Evolutionary conservation across 768 basidiomycete genomes (phyloP), one percentile per base, ranked within the genome.

Genomic region (Kwoniella sp.): DNA sequence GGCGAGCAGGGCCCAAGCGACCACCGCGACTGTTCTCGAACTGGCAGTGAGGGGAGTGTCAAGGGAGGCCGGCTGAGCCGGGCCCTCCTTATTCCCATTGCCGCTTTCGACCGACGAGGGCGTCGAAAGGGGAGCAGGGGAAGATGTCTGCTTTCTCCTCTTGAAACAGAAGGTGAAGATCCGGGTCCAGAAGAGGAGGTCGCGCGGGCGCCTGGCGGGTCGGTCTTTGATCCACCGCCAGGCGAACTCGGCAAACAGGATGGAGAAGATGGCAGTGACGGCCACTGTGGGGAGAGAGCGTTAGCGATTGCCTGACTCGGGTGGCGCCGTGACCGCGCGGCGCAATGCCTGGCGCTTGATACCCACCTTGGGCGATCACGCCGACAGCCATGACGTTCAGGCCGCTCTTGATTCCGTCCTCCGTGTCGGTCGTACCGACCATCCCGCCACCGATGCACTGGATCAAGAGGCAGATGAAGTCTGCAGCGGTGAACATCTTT

Each of bases 361-460:
- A 67, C 77, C 41, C 29, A 78, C 79, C 63, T 45, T 86, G 84
- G 60, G 84, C 78, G 12, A 76, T 75, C 53, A 86, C 84, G 37
- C 84, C 85, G 1, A 49, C 67, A 20, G 63, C 76, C 82, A 84
- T 84, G 63, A 83, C 76, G 43, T 79, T 59, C 8, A 76, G 78
- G 3, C 81, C 81, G 76, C 77, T 46, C 23, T 70, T 67, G 17
- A 69, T 56, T 22, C 54, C 65, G 8, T 63, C 48, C 23, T 47
- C 41, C 2, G 59, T 64, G 5, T 42, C 53, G 23, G 73, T 77
- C 0, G 67, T 64, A 3, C 80, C 76, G 0, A 83, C 83, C 22
- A 77, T 60, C 0, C 79, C 84, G 20, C 84, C 84, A 27, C 84
- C 84, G 14, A 79, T 69, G 22, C 80, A 84, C 73, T 87, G 85